Evolutionary conservation across 352 stramenopile species (phyloP).

Genomic region (Phytophthora hibernalis): DNA sequence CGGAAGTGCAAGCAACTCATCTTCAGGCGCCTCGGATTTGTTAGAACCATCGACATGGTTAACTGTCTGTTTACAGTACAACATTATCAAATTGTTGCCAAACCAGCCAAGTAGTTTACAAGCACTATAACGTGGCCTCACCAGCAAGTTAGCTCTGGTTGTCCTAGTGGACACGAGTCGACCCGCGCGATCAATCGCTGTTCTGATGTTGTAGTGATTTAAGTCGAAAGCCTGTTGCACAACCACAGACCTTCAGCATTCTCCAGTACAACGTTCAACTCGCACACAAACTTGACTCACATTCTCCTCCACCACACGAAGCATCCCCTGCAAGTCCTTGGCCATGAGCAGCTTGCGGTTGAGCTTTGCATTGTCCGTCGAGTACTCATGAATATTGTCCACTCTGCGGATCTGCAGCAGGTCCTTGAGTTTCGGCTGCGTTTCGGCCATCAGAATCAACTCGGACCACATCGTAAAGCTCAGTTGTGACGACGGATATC

Average conservation of each 20-base stretch:
- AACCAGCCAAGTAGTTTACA: neutral
- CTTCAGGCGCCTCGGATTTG: conserved; percentile 74
- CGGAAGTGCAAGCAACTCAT: conserved; percentile 60
- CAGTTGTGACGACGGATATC: conserved; percentile 77
- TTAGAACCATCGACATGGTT: conserved; percentile 19
- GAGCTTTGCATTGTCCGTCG: conserved; percentile 54
- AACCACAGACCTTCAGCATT: conserved; percentile 9
- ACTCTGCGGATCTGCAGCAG: conserved; percentile 69
- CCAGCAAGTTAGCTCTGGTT: conserved; percentile 39
- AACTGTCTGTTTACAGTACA: conserved; percentile 18
- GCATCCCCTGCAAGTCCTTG: conserved; percentile 62
- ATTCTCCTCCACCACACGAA: conserved; percentile 70
- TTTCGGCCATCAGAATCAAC: conserved; percentile 78
- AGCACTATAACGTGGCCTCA: conserved; percentile 15
- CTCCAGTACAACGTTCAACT: neutral
- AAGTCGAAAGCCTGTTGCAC: conserved; percentile 46
- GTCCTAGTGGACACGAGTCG: conserved; percentile 42
- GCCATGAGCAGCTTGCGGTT: conserved; percentile 73
- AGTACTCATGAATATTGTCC: conserved; percentile 67
- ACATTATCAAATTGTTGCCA: neutral
- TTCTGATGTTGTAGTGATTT: conserved; percentile 74
- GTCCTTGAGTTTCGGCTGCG: conserved; percentile 72
- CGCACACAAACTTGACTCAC: conserved; percentile 33
- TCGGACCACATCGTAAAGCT: conserved; percentile 83
- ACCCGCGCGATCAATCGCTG: conserved; percentile 58